Base-by-base conservation (phyloP, 306 rosid genomes). In the Malus orientalis region DNA sequence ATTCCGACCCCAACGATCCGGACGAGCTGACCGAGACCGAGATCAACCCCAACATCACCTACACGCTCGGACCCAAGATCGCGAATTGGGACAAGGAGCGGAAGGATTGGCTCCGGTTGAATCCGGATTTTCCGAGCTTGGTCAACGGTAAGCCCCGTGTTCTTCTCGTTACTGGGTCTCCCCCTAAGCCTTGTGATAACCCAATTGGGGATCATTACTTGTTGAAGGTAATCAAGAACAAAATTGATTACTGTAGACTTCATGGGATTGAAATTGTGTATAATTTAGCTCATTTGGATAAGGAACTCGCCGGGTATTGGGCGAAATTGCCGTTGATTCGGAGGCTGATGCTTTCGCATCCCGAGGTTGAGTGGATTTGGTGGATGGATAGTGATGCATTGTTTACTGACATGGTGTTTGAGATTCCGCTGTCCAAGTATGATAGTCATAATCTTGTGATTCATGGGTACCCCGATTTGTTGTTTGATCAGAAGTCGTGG, bases 361-460 rank as follows among this genome's bases (percentile, higher is more conserved):
- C 97, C 0, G 98, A 95, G 74, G 98, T 95, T 4, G 97, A 95
- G 80, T 95, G 98, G 98, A 95, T 95, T 85, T 95, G 99, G 99
- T 95, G 99, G 99, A 90, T 95, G 99, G 99, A 96, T 33, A 96
- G 99, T 79, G 99, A 95, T 88, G 99, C 99, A 0, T 81, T 95
- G 65, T 95, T 95, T 58, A 95, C 99, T 4, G 99, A 95, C 33
- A 90, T 95, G 96, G 90, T 92, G 25, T 95, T 92, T 60, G 87
- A 95, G 79, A 85, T 95, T 71, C 99, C 99, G 1, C 63, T 89
- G 47, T 57, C 76, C 0, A 95, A 90, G 90, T 95, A 95, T 76
- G 78, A 81, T 45, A 73, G 79, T 0, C 89, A 89, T 33, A 96
- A 96, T 74, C 71, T 96, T 79, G 99, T 95, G 2, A 87, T 92